Evolutionary conservation across 176 grass and related monocot species (phyloP), one percentile per base, ranked within the genome.

Genomic region (Poa annua): DNA sequence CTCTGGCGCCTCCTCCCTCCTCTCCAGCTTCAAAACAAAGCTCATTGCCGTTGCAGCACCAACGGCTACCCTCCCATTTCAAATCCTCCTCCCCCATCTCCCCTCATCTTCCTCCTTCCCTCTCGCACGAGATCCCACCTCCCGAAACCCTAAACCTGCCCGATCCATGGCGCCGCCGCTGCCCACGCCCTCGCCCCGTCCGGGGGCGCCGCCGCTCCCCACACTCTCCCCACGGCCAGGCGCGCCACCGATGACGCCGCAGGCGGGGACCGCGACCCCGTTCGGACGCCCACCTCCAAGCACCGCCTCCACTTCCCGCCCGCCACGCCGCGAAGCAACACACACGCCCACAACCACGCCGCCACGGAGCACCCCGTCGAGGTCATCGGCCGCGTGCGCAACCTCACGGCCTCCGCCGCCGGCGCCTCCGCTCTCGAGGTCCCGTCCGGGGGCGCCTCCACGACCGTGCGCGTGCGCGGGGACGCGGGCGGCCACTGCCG

Each of bases 311-410:
- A 90, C 25, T 93, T 98, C 89, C 83, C 87, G 2, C 50, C 87
- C 35, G 16, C 81, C 15, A 95, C 91, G 10, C 75, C 88, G 2
- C 92, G 68, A 42, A 77, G 39, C 60, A 32, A 5, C 44, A 6
- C 21, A 32, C 68, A 75, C 82, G 2, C 29, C 29, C 2, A 21
- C 49, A 36, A 77, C 0, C 60, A 66, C 1, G 59, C 84, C 34
- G 84, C 84, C 7, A 93, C 90, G 10, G 96, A 98, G 77, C 96
- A 98, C 80, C 96, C 96, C 5, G 92, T 98, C 17, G 96, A 98
- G 76, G 92, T 95, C 22, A 91, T 98, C 66, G 90, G 92, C 48
- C 90, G 96, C 60, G 84, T 98, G 75, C 85, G 96, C 1, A 88
- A 98, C 83, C 85, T 86, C 26, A 50, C 88, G 12, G 77, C 66